A percentile compares a stretch with the other conserved stretches of the same genome.
Conservation (phyloP, 306 rosid species). For the Dryas octopetala region DNA sequence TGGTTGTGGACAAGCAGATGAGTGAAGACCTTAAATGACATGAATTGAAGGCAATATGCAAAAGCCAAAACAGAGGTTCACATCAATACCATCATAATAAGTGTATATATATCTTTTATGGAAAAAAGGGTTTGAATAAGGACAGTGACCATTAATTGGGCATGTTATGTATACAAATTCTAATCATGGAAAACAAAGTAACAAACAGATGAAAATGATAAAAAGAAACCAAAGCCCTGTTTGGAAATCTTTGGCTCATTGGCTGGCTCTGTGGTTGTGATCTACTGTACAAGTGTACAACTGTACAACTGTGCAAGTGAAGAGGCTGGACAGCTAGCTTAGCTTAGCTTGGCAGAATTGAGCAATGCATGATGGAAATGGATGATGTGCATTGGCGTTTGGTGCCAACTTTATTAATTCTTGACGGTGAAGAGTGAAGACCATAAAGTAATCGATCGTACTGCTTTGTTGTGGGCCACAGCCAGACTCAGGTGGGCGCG, state of each 20-base stretch:
- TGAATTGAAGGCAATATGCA: neutral
- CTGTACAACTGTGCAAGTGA: neutral
- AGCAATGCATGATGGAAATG: neutral
- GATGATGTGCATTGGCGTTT: neutral
- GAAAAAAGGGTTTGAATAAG: neutral
- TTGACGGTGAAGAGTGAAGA: neutral
- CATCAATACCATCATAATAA: neutral
- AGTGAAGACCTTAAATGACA: neutral
- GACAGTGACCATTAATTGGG: neutral
- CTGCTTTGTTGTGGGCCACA: neutral
- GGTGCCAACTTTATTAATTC: neutral
- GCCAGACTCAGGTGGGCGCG: neutral
- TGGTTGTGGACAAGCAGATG: neutral
- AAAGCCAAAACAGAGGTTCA: neutral
- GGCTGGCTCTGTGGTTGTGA: neutral
- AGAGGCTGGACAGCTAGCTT: neutral
- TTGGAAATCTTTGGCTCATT: neutral
- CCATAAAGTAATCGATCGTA: neutral
- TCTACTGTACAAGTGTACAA: neutral
- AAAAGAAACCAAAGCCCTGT: neutral
- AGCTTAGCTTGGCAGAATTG: too few species aligned
- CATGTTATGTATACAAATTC: slow-evolving; percentile 1
- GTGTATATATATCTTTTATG: neutral
- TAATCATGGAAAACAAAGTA: slow-evolving; percentile 3
- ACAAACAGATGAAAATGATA: slow-evolving; percentile 2